Base-by-base conservation (phyloP, 306 rosid species). In the Trifolium fragiferum region DNA sequence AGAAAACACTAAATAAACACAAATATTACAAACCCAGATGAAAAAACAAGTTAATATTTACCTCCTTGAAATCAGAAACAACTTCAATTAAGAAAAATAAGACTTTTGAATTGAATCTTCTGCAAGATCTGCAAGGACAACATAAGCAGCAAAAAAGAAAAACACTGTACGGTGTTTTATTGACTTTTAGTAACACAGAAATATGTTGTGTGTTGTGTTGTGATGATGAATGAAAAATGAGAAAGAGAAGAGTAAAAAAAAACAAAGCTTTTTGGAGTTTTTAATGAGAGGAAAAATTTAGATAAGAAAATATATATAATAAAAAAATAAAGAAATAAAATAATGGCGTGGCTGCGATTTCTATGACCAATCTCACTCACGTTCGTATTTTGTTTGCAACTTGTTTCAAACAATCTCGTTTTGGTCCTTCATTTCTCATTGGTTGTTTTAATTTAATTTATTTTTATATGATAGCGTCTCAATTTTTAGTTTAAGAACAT, bases 361-460 rank as follows among this genome's bases (percentile, higher is more conserved):
- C 85, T 57, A 78, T 66, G 85, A 70, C 83, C 62, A 66, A 81
- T 78, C 83, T 77, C 73, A 63, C 40, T 37, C 40, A n/a, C 14
- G 49, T 44, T 25, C 27, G 47, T 50, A 20, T 37, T 11, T 35
- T 68, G 53, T 16, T 51, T 74, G 9, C 61, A 35, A 47, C 84
- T 75, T 67, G 67, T 14, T 38, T 9, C 44, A 32, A 58, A 59
- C 66, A 23, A 3, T 37, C 47, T 51, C 49, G 68, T 75, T 25
- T 75, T 8, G 51, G 33, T 74, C 62, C 80, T 50, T 14, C 1
- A 0, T 43, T 32, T 32, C 30, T 64, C 9, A 16, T 50, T 49
- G 43, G 55, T 7, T 20, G 57, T 16, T 53, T 51, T 51, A 4
- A 1, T 51, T 7, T 47, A 37, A 11, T 50, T 51, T 49, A 41